Base-by-base conservation (phyloP, 768 basidiomycete genomes). In the Leccinellum luteum region DNA sequence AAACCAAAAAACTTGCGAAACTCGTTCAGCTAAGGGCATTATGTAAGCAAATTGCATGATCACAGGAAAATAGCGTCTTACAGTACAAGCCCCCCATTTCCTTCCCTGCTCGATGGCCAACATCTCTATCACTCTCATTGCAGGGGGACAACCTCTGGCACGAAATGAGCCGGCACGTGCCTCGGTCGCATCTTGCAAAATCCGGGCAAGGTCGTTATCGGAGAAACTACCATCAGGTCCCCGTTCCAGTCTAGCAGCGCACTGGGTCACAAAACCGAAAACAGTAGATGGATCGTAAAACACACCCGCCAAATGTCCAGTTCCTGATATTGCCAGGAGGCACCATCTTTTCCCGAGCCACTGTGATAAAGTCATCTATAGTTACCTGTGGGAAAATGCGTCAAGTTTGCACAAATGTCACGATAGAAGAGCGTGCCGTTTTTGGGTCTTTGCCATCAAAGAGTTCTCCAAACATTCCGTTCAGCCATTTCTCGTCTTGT, bases 51-150 rank as follows among this genome's bases (percentile, higher is more conserved):
- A 49, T 4, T 15, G 10, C 7, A 43, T 27, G n/a, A 34, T 34
- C 34, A 34, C 15, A 15, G 14, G 47, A n/a, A 10, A 28, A 31
- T 6, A 8, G 27, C 52, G 34, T 53, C 84, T 61, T 62, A 84
- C 89, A n/a, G 86, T 87, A 67, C 89, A 91, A n/a, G 77, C 76
- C 21, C 85, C 86, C 88, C 89, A 91, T 19, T 65, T 74, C 59
- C 90, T 76, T 30, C 81, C 79, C 67, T 87, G 85, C 60, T 84
- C 74, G 17, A 92, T 90, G 2, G 81, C 81, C 67, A 91, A 73
- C 3, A 90, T 74, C 66, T 92, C 90, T 21, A 92, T 78, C 28
- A 86, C 74, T 27, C 83, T 83, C 65, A 90, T 75, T 21, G 77
- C 81, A 52, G 81, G 80, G 0, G 89, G 89, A 51, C 80, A 86